Conservation (phyloP, 2,329 filamentous ascomycete genomes). For the Boeremia exigua region DNA sequence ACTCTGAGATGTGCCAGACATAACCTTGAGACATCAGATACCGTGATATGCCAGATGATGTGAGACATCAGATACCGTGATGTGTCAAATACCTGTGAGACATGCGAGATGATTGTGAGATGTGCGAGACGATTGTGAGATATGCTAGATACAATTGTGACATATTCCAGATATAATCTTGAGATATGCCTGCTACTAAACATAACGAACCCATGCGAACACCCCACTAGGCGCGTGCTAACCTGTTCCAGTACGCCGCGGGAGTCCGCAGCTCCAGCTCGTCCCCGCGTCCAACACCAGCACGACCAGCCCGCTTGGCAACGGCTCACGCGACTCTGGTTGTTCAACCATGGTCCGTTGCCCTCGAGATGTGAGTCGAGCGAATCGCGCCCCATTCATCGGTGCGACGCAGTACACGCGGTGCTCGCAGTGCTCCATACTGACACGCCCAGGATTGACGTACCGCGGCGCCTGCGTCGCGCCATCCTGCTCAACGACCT, state of each 20-base stretch:
- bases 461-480: constrained; percentile 77
- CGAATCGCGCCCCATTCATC: too few species aligned
- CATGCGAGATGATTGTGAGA: too few species aligned
- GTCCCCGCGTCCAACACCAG: constrained; percentile 19
- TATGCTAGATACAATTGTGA: too few species aligned
- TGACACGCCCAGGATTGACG: constrained; percentile 68
- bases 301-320: constrained; percentile 3
- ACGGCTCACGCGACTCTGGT: constrained; percentile 10
- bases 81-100: too few species aligned
- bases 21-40: neutral
- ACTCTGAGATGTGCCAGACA: constrained; percentile 5
- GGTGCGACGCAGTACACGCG: too few species aligned
- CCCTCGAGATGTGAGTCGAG: constrained; percentile 31
- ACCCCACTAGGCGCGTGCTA: constrained; percentile 22
- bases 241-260: constrained; percentile 33
- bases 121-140: neutral
- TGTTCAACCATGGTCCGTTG: constrained; percentile 30
- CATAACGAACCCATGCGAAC: constrained; percentile 25
- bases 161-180: too few species aligned
- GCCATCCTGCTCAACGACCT: constrained; percentile 79
- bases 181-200: too few species aligned
- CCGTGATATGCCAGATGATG: too few species aligned
- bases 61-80: too few species aligned
- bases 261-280: constrained; percentile 15
- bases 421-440: neutral